phyloP scores from a whole-genome alignment of 305 asterid genomes.

The Fraxinus nigra region DNA sequence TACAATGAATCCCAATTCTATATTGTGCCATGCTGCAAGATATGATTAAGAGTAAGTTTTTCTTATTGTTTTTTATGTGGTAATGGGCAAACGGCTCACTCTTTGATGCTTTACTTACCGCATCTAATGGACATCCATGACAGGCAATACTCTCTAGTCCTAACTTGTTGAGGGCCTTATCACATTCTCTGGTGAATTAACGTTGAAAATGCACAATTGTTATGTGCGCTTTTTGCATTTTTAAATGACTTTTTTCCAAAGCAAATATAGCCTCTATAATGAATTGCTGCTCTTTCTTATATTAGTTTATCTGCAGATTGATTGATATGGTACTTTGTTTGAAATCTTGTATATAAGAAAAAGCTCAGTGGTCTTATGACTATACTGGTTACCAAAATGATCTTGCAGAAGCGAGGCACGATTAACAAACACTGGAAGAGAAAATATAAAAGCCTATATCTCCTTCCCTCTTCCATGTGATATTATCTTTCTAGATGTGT shows the following conservation, averaged over 20 bases:
- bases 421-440: neutral
- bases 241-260: neutral
- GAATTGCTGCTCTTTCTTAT: neutral
- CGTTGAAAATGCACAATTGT: neutral
- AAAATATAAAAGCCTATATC: neutral
- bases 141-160: neutral
- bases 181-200: neutral
- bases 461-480: neutral
- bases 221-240: neutral
- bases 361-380: neutral
- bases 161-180: neutral
- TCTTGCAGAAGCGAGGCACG: neutral
- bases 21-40: conserved; percentile 15
- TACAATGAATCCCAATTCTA: neutral
- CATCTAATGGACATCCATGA: neutral
- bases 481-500: neutral
- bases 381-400: neutral
- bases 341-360: neutral
- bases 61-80: neutral
- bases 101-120: neutral
- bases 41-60: neutral
- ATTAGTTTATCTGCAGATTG: neutral
- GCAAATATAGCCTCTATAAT: neutral
- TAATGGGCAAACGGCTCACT: conserved; percentile 3
- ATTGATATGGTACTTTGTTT: neutral